These are phyloP conservation scores for Fusarium sterilihyphosum DNA, from an alignment of 2,329 filamentous ascomycete species.

Conservation along the genomic window DNA sequence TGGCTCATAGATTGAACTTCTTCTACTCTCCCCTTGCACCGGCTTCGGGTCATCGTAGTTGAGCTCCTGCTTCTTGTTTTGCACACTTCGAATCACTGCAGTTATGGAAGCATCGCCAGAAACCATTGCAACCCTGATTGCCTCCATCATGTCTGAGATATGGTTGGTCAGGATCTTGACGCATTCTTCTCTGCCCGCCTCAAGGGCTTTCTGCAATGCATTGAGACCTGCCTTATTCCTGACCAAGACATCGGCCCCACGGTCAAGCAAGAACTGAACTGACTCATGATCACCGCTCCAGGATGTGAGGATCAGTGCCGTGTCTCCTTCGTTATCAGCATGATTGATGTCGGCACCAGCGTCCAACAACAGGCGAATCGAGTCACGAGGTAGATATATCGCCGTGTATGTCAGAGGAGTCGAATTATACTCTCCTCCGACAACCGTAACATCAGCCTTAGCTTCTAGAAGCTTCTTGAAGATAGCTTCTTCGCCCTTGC, in stretches of 20 bases:
- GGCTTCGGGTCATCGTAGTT: slow-evolving; percentile 11
- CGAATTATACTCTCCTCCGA: slow-evolving; percentile 47
- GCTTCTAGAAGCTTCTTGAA: slow-evolving; percentile 49
- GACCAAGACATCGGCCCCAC: slow-evolving; percentile 17
- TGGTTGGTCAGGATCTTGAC: slow-evolving; percentile 49
- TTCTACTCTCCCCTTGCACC: neutral
- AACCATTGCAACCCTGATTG: slow-evolving; percentile 15
- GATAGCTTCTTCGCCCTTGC: slow-evolving; percentile 48
- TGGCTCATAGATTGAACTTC: neutral
- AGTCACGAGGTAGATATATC: slow-evolving; percentile 45
- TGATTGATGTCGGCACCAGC: slow-evolving; percentile 52
- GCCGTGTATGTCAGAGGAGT: slow-evolving; percentile 53
- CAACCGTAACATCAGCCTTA: slow-evolving; percentile 49
- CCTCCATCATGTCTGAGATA: slow-evolving; percentile 28
- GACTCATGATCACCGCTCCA: slow-evolving; percentile 42
- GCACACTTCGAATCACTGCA: slow-evolving; percentile 22
- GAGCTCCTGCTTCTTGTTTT: slow-evolving; percentile 20
- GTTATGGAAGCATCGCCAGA: slow-evolving; percentile 17
- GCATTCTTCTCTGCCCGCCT: slow-evolving; percentile 23
- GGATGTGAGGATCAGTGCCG: slow-evolving; percentile 52
- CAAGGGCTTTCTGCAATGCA: slow-evolving; percentile 6
- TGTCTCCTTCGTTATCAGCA: slow-evolving; percentile 48
- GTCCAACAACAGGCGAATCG: slow-evolving; percentile 47
- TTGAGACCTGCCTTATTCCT: neutral
- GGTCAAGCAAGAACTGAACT: slow-evolving; percentile 14